Base-by-base conservation (phyloP, 805 yeast species). In the Metschnikowia aberdeeniae region DNA sequence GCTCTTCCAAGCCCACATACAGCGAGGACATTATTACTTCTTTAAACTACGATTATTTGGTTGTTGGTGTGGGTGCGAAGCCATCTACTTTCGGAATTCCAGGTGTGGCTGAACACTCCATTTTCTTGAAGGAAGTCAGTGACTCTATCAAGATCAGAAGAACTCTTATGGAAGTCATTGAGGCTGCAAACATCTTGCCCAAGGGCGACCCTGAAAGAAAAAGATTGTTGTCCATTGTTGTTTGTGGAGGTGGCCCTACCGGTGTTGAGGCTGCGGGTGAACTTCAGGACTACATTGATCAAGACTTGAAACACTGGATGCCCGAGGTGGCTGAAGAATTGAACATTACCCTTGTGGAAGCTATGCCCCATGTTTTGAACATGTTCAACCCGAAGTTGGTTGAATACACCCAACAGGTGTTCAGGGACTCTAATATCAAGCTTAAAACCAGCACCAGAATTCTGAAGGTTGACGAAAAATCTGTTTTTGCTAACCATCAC, bases 191-290 rank as follows among this genome's bases (percentile, higher is more conserved):
- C 56, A 73, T 84, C 53, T 77, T 89, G 56, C 87, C 93, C 46
- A 78, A 77, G 56, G 82, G 73, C 44, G 87, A 81, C 55, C 82
- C 82, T 17, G 95, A 87, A 64, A 81, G 97, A 69, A 79, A 81
- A 69, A 81, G 96, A 66, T 77, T 92, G 58, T 77, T 90, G 63
- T 85, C 84, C 51, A 83, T 89, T 58, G 92, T 92, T 51, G 95
- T 92, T 51, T 95, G 93, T 56, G 98, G 98, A 60, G 98, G 97
- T 69, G 98, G 98, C 53, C 97, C 98, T 64, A 90, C 98, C 36
- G 98, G 98, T 73, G 97, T 90, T 51, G 97, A 89, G 72, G 86
- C 89, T 59, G 97, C 97, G 55, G 98, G 96, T 61, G 97, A 92
- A 70, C 73, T 90, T 58, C 95, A 86, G 71, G 98, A 90, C 68